phyloP scores from a whole-genome alignment of 2,329 filamentous ascomycete genomes.

The Fusarium nematophilum region DNA sequence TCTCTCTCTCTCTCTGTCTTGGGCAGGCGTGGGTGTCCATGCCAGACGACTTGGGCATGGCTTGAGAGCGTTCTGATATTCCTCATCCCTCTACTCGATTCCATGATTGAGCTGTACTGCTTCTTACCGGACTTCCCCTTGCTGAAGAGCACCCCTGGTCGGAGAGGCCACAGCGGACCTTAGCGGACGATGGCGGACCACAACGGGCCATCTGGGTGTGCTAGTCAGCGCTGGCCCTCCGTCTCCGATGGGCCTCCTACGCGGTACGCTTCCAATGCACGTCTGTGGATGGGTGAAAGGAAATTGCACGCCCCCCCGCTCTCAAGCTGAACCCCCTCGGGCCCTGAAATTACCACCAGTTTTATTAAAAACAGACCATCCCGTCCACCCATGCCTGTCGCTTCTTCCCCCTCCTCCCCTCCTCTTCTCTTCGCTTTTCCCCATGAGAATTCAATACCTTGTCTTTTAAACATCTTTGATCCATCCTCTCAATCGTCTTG shows the following conservation, averaged over 20 bases:
- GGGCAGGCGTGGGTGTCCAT: not conserved
- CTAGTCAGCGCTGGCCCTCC: conserved; percentile 1
- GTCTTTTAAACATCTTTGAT: conserved; percentile 34
- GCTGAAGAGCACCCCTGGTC: not conserved
- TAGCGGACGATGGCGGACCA: conserved; percentile 5
- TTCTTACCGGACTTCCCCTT: not conserved
- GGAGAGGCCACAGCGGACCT: conserved; percentile 6
- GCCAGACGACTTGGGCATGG: conserved; percentile 1
- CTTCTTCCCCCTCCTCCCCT: conserved; percentile 43
- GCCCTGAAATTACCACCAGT: conserved; percentile 43
- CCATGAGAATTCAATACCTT: conserved; percentile 40
- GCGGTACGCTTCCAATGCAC: not conserved
- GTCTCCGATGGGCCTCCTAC: not conserved
- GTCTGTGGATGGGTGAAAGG: not conserved
- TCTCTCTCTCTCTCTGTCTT: not conserved
- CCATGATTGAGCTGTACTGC: not conserved
- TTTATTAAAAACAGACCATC: conserved; percentile 48
- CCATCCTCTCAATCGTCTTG: conserved; percentile 16
- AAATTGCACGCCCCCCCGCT: conserved; percentile 24
- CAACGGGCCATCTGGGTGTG: conserved; percentile 25
- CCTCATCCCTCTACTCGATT: too few species aligned
- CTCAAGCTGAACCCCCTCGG: conserved; percentile 31
- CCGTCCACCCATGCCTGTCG: conserved; percentile 41
- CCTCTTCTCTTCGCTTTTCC: conserved; percentile 34
- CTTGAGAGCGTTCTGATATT: not conserved